Base-by-base conservation (phyloP, 306 rosid genomes). In the Prunus salicina region DNA sequence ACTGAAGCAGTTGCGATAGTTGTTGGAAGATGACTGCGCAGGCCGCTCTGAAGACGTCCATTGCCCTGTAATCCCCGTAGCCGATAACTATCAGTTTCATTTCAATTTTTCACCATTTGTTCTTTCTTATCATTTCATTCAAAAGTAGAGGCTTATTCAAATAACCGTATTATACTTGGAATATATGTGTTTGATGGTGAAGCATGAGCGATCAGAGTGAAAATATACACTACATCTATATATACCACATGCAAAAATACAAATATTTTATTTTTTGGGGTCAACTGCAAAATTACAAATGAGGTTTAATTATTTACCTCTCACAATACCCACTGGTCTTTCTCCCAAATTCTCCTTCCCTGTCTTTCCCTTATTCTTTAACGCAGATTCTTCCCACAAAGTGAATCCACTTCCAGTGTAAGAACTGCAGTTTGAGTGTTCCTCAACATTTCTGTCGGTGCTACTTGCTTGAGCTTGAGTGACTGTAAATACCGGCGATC, bases 271-370 rank as follows among this genome's bases (percentile, higher is more conserved):
- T 7, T 7, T 38, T 38, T 38, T 38, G 8, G 2, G 43, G 43
- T 38, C 43, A 38, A 38, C 25, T 19, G 12, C n/a, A 50, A 32
- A 46, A 32, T 52, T 6, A 16, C 4, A 20, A 8, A n/a, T 46
- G 55, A 61, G 51, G 38, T 38, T 50, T 3, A 64, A 34, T 84
- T 89, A 38, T 38, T 34, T 38, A 94, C 98, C 97, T 82, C 79
- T 84, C 34, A 70, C 49, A 20, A 47, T 3, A 38, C 27, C 25
- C 16, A 69, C n/a, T 69, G 88, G 81, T 61, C 80, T 87, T 49
- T 86, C 95, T 47, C 73, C 88, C 79, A 80, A 67, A 87, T 92
- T 92, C 92, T 94, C 98, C 88, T 92, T 96, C 88, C 93, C 89
- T 82, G 91, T 82, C 88, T 89, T 89, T 89, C 98, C 98, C 89